Conservation (phyloP, 2,329 filamentous ascomycete species). For the Ophiostoma perfectum region DNA sequence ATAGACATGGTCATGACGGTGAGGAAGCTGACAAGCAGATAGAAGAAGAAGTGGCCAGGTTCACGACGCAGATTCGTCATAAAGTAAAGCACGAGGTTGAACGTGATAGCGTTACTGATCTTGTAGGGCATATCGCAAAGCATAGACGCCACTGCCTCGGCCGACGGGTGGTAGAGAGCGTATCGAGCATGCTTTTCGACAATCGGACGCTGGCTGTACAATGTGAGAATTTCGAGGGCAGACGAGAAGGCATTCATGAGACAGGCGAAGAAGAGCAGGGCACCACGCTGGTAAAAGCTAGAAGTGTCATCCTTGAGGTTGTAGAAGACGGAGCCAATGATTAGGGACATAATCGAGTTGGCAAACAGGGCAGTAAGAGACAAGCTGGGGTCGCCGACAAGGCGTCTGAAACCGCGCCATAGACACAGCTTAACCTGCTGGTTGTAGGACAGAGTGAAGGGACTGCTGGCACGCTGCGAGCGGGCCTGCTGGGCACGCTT, state of each 20-base stretch:
- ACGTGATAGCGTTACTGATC: conserved; percentile 64
- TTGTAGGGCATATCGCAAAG: conserved; percentile 82
- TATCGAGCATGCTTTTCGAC: conserved; percentile 87
- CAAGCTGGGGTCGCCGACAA: conserved; percentile 70
- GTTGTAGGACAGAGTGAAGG: conserved; percentile 71
- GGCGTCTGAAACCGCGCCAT: conserved; percentile 70
- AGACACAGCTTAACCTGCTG: conserved; percentile 77
- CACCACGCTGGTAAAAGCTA: conserved; percentile 74
- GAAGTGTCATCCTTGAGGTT: conserved; percentile 59
- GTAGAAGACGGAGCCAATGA: conserved; percentile 76
- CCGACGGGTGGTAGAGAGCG: conserved; percentile 82
- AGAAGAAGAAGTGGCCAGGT: conserved; percentile 77
- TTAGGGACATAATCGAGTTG: conserved; percentile 70
- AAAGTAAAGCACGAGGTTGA: conserved; percentile 81
- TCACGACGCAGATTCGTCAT: conserved; percentile 75
- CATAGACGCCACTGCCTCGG: conserved; percentile 84
- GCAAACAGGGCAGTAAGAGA: conserved; percentile 63
- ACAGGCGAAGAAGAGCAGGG: conserved; percentile 80
- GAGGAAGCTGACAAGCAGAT: conserved; percentile 68
- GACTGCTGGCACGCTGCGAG: conserved; percentile 61
- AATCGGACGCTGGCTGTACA: conserved; percentile 85
- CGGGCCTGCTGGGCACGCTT: conserved; percentile 52
- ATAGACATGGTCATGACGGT: conserved; percentile 76
- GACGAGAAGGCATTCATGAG: conserved; percentile 80
- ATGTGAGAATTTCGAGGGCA: conserved; percentile 75